Percentiles rank a stretch among this genome's conserved stretches.
Conservation (phyloP, 306 rosid species). For the Boehmeria nivea region DNA sequence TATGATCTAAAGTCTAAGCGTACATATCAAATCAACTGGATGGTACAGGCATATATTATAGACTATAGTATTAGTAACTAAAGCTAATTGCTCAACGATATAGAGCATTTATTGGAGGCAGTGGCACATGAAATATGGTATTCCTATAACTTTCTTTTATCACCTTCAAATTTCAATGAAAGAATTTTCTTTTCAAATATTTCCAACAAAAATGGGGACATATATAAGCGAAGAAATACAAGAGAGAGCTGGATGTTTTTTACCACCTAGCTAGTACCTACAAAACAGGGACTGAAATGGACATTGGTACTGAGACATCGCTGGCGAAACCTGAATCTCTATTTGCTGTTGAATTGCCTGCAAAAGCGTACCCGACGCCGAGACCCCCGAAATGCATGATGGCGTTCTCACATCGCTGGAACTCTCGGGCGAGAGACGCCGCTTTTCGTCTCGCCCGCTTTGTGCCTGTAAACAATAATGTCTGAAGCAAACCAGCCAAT, state of each 20-base stretch:
- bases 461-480: conserved; percentile 77
- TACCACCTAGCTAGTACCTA: too few species aligned
- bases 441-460: conserved; percentile 94
- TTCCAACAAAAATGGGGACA: conserved; percentile 55
- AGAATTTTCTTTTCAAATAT: conserved; percentile 56
- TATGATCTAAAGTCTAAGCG: too few species aligned
- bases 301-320: conserved; percentile 73
- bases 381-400: conserved; percentile 69
- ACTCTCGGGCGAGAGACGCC: conserved; percentile 88
- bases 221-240: conserved; percentile 22
- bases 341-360: conserved; percentile 58
- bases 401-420: conserved; percentile 67
- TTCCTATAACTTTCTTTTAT: conserved; percentile 42
- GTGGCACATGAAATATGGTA: conserved; percentile 33
- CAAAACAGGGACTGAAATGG: conserved; percentile 80
- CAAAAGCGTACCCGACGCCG: conserved; percentile 68
- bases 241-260: too few species aligned
- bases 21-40: too few species aligned
- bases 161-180: conserved; percentile 61
- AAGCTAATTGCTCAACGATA: too few species aligned
- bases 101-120: too few species aligned
- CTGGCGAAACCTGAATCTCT: conserved; percentile 64
- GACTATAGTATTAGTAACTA: too few species aligned
- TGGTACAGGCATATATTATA: too few species aligned
- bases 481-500: conserved; percentile 80